phyloP scores from a whole-genome alignment of 192 early-diverging fungal species.

The Umbelopsis vinacea region DNA sequence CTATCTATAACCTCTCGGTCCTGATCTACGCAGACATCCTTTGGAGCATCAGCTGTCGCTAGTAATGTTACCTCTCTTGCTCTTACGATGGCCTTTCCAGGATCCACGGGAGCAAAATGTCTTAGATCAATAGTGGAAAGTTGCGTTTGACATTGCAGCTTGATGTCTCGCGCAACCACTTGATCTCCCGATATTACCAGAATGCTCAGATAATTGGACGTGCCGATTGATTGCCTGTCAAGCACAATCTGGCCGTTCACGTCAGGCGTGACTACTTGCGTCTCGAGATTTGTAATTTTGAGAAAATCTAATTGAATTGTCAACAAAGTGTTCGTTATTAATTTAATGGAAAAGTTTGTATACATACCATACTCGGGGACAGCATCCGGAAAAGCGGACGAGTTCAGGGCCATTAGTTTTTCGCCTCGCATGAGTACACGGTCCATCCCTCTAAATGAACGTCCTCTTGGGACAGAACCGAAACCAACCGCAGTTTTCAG shows the following conservation, averaged over 20 bases:
- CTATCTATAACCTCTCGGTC: slow-evolving; percentile 31
- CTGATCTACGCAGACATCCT: slow-evolving; percentile 1
- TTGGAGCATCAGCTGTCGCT: not conserved
- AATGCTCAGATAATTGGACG: not conserved
- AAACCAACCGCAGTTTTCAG: not conserved
- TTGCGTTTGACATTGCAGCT: not conserved
- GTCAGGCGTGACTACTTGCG: not conserved
- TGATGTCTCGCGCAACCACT: not conserved
- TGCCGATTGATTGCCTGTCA: not conserved
- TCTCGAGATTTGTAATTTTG: not conserved
- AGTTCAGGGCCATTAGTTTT: not conserved
- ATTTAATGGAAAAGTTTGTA: no score
- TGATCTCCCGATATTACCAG: not conserved
- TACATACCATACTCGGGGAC: not conserved
- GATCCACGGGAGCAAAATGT: slow-evolving; percentile 6
- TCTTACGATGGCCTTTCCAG: slow-evolving; percentile 5
- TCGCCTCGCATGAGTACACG: not conserved
- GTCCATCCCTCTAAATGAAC: not conserved
- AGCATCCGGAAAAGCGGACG: not conserved
- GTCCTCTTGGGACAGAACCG: not conserved
- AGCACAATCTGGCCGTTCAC: not conserved
- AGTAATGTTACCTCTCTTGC: not conserved
- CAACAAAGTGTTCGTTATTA: not conserved
- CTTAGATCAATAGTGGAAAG: slow-evolving; percentile 1
- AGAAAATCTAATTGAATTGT: not conserved